phyloP scores from a whole-genome alignment of 345 rosid genomes.

The Firmiana major region DNA sequence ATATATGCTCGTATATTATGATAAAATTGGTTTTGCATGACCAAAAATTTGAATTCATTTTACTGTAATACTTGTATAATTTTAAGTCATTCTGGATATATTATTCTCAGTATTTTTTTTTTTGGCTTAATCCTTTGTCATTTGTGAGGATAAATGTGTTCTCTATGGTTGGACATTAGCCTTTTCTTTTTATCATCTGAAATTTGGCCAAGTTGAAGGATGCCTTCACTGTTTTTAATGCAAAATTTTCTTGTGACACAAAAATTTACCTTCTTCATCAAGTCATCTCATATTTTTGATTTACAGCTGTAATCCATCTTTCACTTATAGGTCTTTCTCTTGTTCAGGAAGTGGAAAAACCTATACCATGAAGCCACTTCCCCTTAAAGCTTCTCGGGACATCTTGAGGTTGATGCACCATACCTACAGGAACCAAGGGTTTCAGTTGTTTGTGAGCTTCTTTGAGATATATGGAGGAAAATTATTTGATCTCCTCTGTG shows the following conservation, averaged over 20 bases:
- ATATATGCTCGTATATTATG: too few relatives aligned
- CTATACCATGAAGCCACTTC: conserved; percentile 94
- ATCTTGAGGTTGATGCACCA: conserved; percentile 95
- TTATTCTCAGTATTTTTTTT: background rate
- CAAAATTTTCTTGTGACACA: background rate
- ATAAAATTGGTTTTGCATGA: background rate
- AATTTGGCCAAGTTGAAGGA: background rate
- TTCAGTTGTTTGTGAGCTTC: conserved; percentile 91
- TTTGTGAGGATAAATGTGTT: background rate
- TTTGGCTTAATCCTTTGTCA: background rate
- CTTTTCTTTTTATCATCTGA: background rate
- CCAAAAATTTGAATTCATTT: background rate
- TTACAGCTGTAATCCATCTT: conserved; percentile 2
- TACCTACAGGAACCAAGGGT: conserved; percentile 90
- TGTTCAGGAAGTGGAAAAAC: conserved; percentile 95
- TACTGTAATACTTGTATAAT: background rate
- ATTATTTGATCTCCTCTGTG: conserved; percentile 85
- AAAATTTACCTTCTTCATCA: background rate
- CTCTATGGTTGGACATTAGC: background rate
- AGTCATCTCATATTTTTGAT: background rate
- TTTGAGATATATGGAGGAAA: conserved; percentile 98
- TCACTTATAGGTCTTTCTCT: conserved; percentile 6
- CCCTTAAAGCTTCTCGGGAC: conserved; percentile 90
- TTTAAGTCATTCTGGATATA: background rate
- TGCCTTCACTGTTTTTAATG: background rate